These are phyloP conservation scores for Scheffersomyces segobiensis DNA, from an alignment of 1,139 yeast species.

Conservation along the genomic window DNA sequence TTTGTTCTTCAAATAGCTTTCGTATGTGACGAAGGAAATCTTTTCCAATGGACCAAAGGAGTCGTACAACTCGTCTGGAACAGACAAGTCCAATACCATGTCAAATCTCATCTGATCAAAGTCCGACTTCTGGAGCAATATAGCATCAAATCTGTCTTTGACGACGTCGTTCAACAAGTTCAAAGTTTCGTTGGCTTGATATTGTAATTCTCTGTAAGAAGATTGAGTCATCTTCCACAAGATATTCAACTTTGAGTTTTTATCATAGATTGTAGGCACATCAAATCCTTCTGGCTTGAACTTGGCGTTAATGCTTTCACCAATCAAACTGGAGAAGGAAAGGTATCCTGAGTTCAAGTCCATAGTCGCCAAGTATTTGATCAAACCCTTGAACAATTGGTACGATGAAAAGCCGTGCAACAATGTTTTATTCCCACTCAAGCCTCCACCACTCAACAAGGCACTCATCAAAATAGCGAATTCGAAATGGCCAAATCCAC, in stretches of 20 bases:
- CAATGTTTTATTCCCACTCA: constrained; percentile 70
- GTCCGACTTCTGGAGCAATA: constrained; percentile 68
- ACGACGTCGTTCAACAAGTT: constrained; percentile 73
- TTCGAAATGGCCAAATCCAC: constrained; percentile 94
- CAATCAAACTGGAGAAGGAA: constrained; percentile 61
- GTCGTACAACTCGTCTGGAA: constrained; percentile 39
- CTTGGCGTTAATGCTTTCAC: constrained; percentile 46
- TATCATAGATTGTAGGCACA: constrained; percentile 76
- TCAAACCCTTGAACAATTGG: constrained; percentile 86
- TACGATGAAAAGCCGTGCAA: constrained; percentile 88
- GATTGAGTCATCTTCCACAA: constrained; percentile 78
- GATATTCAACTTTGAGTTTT: constrained; percentile 70
- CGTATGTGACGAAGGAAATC: constrained; percentile 70
- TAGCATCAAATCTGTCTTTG: constrained; percentile 79
- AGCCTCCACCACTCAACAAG: constrained; percentile 81
- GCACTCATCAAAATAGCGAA: constrained; percentile 81
- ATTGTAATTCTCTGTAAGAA: constrained; percentile 62
- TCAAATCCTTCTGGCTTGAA: constrained; percentile 61
- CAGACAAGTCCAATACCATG: constrained; percentile 51
- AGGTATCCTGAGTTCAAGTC: constrained; percentile 67
- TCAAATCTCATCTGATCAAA: constrained; percentile 67
- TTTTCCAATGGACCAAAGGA: constrained; percentile 72
- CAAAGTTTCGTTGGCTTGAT: constrained; percentile 70
- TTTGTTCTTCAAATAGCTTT: constrained; percentile 62
- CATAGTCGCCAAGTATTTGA: constrained; percentile 77